Evolutionary conservation across 2,329 filamentous ascomycete genomes (phyloP).

Genomic region (Hypoxylon sp.): DNA sequence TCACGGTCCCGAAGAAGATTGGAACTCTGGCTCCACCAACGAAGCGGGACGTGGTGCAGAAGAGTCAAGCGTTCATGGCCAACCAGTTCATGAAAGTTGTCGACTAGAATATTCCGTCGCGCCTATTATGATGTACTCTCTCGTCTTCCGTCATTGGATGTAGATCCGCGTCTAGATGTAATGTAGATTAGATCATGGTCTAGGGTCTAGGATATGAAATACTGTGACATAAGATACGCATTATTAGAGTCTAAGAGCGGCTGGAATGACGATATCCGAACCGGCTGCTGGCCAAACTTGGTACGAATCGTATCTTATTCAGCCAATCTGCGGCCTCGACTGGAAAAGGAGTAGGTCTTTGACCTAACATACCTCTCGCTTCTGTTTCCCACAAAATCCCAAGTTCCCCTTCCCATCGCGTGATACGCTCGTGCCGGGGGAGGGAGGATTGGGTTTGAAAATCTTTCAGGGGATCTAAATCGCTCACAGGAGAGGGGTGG

Average conservation of each 20-base stretch:
- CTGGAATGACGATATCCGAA: conserved; percentile 30
- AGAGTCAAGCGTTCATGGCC: conserved; percentile 42
- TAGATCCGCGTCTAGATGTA: conserved; percentile 22
- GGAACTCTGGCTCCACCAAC: conserved; percentile 26
- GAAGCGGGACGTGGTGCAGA: conserved; percentile 37
- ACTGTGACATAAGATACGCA: conserved; percentile 7
- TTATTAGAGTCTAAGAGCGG: conserved; percentile 2
- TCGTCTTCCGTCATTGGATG: conserved; percentile 14
- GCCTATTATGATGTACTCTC: conserved; percentile 14
- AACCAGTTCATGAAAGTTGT: conserved; percentile 54
- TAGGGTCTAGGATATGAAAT: conserved; percentile 15
- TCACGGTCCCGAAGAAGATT: conserved; percentile 38
- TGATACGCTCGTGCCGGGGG: conserved; percentile 11
- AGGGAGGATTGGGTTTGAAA: conserved; percentile 3
- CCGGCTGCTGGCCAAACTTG: conserved; percentile 11
- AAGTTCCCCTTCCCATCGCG: conserved; percentile 2
- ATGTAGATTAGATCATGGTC: conserved; percentile 28
- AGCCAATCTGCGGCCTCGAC: conserved; percentile 16
- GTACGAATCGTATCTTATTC: conserved; percentile 23
- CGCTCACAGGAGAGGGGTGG: conserved; percentile 11
- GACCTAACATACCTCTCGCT: conserved; percentile 4
- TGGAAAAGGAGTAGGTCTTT: conserved; percentile 4
- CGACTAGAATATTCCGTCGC: conserved; percentile 44
- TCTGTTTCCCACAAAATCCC: not conserved
- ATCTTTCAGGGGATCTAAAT: conserved; percentile 11